Percentiles rank a stretch among this genome's conserved stretches.
Conservation (phyloP, 345 rosid species). For the Excoecaria cochinchinensis region DNA sequence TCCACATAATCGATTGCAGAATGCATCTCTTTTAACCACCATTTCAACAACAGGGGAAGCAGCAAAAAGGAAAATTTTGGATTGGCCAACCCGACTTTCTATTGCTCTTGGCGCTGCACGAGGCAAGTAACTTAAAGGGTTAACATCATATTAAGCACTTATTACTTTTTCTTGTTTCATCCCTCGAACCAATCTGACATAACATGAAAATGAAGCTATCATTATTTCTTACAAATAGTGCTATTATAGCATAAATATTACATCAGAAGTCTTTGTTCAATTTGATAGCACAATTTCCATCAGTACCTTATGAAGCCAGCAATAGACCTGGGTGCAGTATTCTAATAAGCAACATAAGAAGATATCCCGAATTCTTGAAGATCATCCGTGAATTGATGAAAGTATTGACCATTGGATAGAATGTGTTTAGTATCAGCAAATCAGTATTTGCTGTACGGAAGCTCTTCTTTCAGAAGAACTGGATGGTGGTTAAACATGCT, state of each 20-base stretch:
- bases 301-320: background rate
- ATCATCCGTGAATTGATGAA: background rate
- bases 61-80: slow-evolving; percentile 57
- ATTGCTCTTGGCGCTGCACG: slow-evolving; percentile 69
- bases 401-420: background rate
- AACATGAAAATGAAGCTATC: background rate
- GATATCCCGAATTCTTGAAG: background rate
- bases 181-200: background rate
- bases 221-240: background rate
- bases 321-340: background rate
- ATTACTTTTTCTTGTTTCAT: background rate
- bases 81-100: slow-evolving; percentile 73
- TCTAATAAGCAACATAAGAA: background rate
- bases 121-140: slow-evolving; percentile 35
- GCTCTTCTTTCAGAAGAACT: background rate
- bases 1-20: background rate
- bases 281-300: background rate
- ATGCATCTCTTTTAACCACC: slow-evolving; percentile 13
- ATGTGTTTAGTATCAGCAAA: background rate
- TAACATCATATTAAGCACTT: background rate
- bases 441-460: background rate
- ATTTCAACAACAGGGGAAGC: slow-evolving; percentile 53
- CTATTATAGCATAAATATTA: background rate
- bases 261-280: background rate
- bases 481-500: background rate